A percentile compares a stretch with the other conserved stretches of the same genome.
Conservation (phyloP, 495 filamentous ascomycete species). For the Xylaria sp. region DNA sequence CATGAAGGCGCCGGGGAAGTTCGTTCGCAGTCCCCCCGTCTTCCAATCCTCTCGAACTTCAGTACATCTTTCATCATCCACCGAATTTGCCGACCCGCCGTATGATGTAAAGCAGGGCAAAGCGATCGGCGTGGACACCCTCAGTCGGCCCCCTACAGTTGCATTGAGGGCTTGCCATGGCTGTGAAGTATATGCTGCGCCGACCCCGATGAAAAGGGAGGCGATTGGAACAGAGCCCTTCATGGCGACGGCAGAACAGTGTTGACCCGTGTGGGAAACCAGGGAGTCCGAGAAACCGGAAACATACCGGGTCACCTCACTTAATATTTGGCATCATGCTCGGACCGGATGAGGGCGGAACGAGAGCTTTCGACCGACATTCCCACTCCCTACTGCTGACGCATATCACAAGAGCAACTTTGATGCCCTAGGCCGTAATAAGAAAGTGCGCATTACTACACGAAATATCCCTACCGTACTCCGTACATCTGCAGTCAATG, state of each 20-base stretch:
- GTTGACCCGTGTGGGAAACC: neutral
- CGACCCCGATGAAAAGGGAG: constrained; percentile 10
- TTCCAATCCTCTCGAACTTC: constrained; percentile 44
- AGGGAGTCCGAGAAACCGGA: neutral
- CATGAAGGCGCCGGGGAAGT: constrained; percentile 44
- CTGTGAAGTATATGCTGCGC: neutral
- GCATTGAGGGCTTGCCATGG: constrained; percentile 34
- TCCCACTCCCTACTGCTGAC: constrained; percentile 12
- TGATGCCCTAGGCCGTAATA: constrained; percentile 10
- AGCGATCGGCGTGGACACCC: constrained; percentile 32
- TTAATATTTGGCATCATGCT: neutral
- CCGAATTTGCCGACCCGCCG: constrained; percentile 37
- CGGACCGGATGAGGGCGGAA: constrained; percentile 1
- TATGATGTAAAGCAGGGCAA: constrained; percentile 46
- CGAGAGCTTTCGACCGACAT: neutral
- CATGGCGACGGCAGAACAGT: constrained; percentile 1
- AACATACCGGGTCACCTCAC: neutral
- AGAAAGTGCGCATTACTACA: constrained; percentile 22
- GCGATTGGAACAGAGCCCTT: constrained; percentile 8
- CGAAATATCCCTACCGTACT: constrained; percentile 1
- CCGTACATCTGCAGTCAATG: neutral
- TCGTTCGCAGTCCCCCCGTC: constrained; percentile 39
- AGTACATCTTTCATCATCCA: constrained; percentile 40
- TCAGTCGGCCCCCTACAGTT: constrained; percentile 36
- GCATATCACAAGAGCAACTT: neutral